These are phyloP conservation scores for Lodderomyces jiufengensis DNA, from an alignment of 1,139 yeast genomes.

Conservation along the genomic window DNA sequence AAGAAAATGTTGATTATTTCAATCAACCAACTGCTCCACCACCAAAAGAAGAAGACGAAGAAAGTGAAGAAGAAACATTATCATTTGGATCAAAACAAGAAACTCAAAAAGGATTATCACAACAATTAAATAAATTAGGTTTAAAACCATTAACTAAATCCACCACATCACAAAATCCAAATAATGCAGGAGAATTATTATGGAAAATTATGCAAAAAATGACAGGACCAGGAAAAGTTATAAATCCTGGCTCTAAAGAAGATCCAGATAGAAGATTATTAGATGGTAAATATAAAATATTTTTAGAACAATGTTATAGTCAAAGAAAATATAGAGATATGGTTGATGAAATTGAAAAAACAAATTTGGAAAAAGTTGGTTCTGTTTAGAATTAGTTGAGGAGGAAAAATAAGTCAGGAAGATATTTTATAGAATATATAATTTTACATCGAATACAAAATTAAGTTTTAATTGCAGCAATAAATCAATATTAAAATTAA, in stretches of 20 bases:
- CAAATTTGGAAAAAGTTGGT: constrained; percentile 16
- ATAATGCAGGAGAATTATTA: constrained; percentile 47
- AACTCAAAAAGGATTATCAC: constrained; percentile 47
- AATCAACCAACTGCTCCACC: constrained; percentile 26
- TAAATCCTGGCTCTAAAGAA: constrained; percentile 56
- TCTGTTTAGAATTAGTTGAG: too few species aligned
- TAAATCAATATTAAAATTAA: too few species aligned
- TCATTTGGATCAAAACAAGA: constrained; percentile 58
- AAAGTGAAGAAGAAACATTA: constrained; percentile 42
- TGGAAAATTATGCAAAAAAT: constrained; percentile 86
- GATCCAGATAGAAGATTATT: constrained; percentile 70
- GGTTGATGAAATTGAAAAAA: constrained; percentile 58
- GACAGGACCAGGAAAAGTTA: constrained; percentile 80
- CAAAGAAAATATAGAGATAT: constrained; percentile 72
- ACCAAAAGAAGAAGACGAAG: constrained; percentile 23
- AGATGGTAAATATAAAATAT: constrained; percentile 74
- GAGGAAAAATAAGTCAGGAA: too few species aligned
- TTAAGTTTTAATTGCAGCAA: too few species aligned
- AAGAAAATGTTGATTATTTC: constrained; percentile 47
- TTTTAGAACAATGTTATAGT: constrained; percentile 79
- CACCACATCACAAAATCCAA: constrained; percentile 10
- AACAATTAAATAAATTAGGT: constrained; percentile 33
- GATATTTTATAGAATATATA: too few species aligned
- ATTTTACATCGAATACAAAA: too few species aligned
- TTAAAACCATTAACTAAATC: constrained; percentile 38